Evolutionary conservation across 148 eudicot genomes (phyloP).

Genomic region (Polygonum maritimum): DNA sequence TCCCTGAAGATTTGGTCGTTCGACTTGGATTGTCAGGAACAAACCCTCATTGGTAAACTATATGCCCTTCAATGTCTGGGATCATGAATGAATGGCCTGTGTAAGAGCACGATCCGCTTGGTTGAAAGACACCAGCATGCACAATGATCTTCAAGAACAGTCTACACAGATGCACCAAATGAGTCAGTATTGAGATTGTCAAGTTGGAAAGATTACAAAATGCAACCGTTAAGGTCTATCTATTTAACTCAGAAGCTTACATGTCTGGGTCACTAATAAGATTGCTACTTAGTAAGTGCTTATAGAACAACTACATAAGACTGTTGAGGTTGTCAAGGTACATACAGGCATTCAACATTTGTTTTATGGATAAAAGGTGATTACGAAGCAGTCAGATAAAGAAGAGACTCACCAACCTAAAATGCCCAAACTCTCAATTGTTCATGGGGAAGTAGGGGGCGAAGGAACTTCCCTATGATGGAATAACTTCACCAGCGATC

Average conservation of each 20-base stretch:
- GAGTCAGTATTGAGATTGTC: neutral
- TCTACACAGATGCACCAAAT: neutral
- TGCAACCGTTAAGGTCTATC: neutral
- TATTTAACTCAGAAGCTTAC: neutral
- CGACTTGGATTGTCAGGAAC: neutral
- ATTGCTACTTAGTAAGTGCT: neutral
- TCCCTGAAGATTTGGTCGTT: neutral
- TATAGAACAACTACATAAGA: too few species aligned
- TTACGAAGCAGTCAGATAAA: neutral
- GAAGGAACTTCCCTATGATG: slow-evolving; percentile 32
- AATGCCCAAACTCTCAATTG: neutral
- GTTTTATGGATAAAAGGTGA: neutral
- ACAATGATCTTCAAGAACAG: neutral
- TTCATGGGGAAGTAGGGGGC: slow-evolving; percentile 24
- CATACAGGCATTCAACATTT: neutral
- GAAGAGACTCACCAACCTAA: neutral
- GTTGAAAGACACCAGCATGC: neutral
- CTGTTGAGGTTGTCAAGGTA: neutral
- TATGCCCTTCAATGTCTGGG: neutral
- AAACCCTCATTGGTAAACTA: neutral
- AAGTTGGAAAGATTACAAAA: neutral
- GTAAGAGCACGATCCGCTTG: neutral
- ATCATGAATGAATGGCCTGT: neutral
- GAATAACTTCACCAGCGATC: slow-evolving; percentile 39
- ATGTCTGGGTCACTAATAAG: neutral